Evolutionary conservation across 1,284 basidiomycete genomes (phyloP).

Genomic region (Microbotryum saponariae): DNA sequence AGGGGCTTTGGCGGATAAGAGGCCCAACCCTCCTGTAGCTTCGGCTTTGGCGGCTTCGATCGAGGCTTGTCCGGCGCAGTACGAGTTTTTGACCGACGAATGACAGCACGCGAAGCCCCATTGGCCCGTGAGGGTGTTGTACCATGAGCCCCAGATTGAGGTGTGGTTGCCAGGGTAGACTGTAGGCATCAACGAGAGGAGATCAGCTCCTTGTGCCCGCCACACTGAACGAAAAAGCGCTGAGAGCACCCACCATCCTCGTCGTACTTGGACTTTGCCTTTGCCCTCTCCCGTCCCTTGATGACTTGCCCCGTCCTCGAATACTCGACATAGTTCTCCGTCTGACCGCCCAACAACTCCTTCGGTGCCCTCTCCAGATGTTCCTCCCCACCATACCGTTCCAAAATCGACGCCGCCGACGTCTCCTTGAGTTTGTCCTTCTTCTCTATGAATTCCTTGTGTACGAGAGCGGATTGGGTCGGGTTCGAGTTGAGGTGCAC

Average conservation of each 20-base stretch:
- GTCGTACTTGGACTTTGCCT: constrained; percentile 80
- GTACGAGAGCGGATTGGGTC: constrained; percentile 85
- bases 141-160: constrained; percentile 93
- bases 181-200: constrained; percentile 38
- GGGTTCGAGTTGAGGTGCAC: constrained; percentile 94
- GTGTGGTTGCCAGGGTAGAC: constrained; percentile 92
- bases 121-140: constrained; percentile 56
- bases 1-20: constrained; percentile 6
- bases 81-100: constrained; percentile 73
- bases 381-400: constrained; percentile 87
- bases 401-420: constrained; percentile 75
- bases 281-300: constrained; percentile 81
- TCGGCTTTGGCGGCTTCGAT: constrained; percentile 50
- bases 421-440: constrained; percentile 84
- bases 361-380: constrained; percentile 80
- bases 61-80: constrained; percentile 52
- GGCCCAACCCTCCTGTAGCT: constrained; percentile 33
- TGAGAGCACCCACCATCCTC: constrained; percentile 66
- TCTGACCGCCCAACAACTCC: constrained; percentile 86
- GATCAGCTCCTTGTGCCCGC: not conserved
- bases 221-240: no score
- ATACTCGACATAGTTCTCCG: constrained; percentile 96
- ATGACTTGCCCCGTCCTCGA: constrained; percentile 83
- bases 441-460: constrained; percentile 82
- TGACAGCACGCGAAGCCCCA: constrained; percentile 98